Evolutionary conservation across 768 basidiomycete genomes (phyloP), one percentile per base, ranked within the genome.

Genomic region (Pleurotus tuoliensis): DNA sequence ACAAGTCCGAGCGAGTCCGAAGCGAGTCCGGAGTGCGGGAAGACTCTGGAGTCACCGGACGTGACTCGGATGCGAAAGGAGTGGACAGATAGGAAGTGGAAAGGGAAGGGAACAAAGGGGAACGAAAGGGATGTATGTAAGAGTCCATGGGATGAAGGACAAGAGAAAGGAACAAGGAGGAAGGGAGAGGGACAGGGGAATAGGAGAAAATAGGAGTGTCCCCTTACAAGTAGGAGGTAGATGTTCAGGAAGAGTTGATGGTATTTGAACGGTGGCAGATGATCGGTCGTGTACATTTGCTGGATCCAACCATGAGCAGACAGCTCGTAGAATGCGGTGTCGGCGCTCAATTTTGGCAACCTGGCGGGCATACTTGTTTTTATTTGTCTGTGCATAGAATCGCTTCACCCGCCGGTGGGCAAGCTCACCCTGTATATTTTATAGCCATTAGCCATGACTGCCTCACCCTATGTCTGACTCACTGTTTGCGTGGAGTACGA

Each of bases 321-420:
- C 22, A 34, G 61, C 60, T 7, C 62, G 34, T 22, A 57, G 37
- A 5, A 52, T 56, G 8, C 47, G 55, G 15, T 62, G 58, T 5
- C 61, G 59, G 7, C 61, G 44, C 37, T 63, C 55, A 16, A 56
- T 49, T 7, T 46, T 59, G 0, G 67, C 67, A 27, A 76, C 71
- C 24, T 69, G 67, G 0, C 38, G 25, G 0, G 45, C 62, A 22
- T 60, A 56, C n/a, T 63, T 51, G 25, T 61, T 69, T 58, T 75
- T 74, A 63, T 72, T 75, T 1, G 69, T 72, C 0, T 61, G 52
- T 0, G 58, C 45, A 45, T 74, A 79, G 18, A 69, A 69, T 0
- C 58, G 47, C 62, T 80, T 78, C 18, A 73, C 66, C 0, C 56
- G 57, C 0, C 64, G 59, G 55, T 80, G 78, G 44, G 75, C 70